Percentiles rank a stretch among this genome's conserved stretches.
Evolutionary conservation across 345 rosid genomes (phyloP).

Genomic region (Linum usitatissimum): DNA sequence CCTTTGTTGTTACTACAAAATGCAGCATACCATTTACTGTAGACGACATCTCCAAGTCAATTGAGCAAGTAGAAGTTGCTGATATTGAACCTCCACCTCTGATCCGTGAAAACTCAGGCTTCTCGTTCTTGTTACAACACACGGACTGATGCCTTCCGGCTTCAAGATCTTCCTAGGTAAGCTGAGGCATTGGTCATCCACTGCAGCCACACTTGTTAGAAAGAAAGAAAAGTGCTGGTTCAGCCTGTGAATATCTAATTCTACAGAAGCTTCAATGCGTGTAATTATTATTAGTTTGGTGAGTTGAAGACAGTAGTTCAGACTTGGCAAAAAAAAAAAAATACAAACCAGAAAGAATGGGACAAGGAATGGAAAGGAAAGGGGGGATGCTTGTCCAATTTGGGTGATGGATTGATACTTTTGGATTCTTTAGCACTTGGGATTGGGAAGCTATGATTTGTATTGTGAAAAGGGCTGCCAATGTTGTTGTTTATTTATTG

Average conservation of each 20-base stretch:
- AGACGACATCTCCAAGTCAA: conserved; percentile 8
- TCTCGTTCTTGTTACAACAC: conserved; percentile 7
- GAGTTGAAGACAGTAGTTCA: background rate
- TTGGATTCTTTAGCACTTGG: no score
- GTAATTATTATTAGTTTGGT: background rate
- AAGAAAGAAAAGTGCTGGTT: no score
- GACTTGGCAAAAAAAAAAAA: background rate
- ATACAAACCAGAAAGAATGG: background rate
- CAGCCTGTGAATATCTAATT: background rate
- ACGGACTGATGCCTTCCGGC: background rate
- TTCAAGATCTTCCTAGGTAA: no score
- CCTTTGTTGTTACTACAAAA: background rate
- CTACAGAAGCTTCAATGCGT: background rate
- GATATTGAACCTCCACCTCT: conserved; percentile 8
- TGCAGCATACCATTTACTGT: conserved; percentile 9
- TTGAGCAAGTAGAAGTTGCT: conserved; percentile 7
- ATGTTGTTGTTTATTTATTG: no score
- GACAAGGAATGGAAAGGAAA: no score
- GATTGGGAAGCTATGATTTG: no score
- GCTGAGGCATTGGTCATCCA: no score
- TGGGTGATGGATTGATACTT: no score
- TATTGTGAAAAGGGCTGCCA: no score
- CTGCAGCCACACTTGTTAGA: background rate
- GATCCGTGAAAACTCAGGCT: conserved; percentile 12
- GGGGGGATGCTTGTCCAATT: background rate